Evolutionary conservation across 192 early-diverging fungal genomes (phyloP).

Genomic region (Chytriomyces sp.): DNA sequence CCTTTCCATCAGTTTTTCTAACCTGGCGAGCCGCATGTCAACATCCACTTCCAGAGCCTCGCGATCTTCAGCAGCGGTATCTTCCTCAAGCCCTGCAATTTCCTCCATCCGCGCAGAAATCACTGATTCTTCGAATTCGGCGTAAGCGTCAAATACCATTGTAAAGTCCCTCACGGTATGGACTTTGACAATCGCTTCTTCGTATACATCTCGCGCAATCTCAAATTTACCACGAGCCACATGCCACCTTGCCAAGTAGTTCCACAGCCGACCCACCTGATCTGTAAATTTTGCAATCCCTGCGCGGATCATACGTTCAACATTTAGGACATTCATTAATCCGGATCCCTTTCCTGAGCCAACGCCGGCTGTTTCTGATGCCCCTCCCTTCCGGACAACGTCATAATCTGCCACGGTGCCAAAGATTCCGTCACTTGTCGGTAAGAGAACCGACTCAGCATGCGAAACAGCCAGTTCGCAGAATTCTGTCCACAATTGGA

Average conservation of each 20-base stretch:
- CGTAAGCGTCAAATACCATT: conserved; percentile 95
- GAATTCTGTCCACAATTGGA: conserved; percentile 82
- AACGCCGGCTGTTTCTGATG: background rate
- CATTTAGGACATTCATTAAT: conserved; percentile 64
- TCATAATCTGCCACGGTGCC: conserved; percentile 26
- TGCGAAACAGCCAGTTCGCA: conserved; percentile 81
- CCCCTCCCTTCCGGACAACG: conserved; percentile 25
- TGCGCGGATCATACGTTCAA: conserved; percentile 81
- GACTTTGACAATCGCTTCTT: conserved; percentile 83
- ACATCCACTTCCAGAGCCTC: conserved; percentile 63
- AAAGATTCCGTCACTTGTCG: conserved; percentile 51
- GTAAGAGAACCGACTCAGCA: conserved; percentile 60
- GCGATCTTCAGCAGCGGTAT: conserved; percentile 48
- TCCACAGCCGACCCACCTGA: conserved; percentile 89
- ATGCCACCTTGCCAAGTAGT: conserved; percentile 79
- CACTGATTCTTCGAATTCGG: conserved; percentile 85
- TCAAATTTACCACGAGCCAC: conserved; percentile 79
- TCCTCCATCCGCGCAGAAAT: conserved; percentile 72
- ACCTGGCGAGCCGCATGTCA: conserved; percentile 82
- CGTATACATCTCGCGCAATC: conserved; percentile 90
- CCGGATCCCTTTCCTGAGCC: conserved; percentile 29
- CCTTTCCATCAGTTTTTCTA: conserved; percentile 91
- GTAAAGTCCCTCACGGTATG: conserved; percentile 90
- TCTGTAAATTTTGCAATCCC: conserved; percentile 83
- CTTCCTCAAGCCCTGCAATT: conserved; percentile 49